Evolutionary conservation across 2,329 filamentous ascomycete genomes (phyloP).

Genomic region (Diatrype stigma): DNA sequence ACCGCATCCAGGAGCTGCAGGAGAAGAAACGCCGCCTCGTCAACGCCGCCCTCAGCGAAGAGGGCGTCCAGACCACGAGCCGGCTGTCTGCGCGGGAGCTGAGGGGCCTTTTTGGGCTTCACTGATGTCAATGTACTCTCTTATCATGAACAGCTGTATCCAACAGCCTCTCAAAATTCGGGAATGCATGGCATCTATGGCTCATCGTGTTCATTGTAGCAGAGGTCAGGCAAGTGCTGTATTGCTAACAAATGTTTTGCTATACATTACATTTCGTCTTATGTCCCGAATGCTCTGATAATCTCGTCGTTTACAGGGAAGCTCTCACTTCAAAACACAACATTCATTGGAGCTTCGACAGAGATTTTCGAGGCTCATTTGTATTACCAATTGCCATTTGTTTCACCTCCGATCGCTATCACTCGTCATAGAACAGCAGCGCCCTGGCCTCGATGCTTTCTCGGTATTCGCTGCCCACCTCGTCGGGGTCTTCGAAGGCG

Average conservation of each 20-base stretch:
- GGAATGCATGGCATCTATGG: too few relatives aligned
- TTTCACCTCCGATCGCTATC: not conserved
- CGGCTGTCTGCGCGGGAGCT: slow-evolving; percentile 11
- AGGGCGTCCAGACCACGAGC: slow-evolving; percentile 11
- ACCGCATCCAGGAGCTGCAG: slow-evolving; percentile 66
- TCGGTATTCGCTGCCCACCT: slow-evolving; percentile 34
- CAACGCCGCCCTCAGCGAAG: slow-evolving; percentile 18
- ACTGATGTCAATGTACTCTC: not conserved
- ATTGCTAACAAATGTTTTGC: too few relatives aligned
- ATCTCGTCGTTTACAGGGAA: too few relatives aligned
- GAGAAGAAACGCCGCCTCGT: slow-evolving; percentile 65
- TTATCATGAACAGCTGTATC: not conserved
- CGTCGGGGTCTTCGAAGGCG: slow-evolving; percentile 48
- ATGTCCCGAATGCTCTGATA: too few relatives aligned
- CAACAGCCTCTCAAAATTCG: too few relatives aligned
- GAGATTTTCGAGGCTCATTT: too few relatives aligned
- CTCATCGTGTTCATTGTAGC: too few relatives aligned
- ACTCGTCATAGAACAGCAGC: slow-evolving; percentile 43
- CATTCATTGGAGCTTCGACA: too few relatives aligned
- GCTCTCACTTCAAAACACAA: too few relatives aligned
- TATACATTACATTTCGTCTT: too few relatives aligned
- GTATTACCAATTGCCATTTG: too few relatives aligned
- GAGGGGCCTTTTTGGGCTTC: slow-evolving; percentile 14
- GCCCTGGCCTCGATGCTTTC: slow-evolving; percentile 55
- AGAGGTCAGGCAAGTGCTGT: too few relatives aligned